Conservation (phyloP, 2,329 filamentous ascomycete genomes). For the Tolypocladium guangdongense region DNA sequence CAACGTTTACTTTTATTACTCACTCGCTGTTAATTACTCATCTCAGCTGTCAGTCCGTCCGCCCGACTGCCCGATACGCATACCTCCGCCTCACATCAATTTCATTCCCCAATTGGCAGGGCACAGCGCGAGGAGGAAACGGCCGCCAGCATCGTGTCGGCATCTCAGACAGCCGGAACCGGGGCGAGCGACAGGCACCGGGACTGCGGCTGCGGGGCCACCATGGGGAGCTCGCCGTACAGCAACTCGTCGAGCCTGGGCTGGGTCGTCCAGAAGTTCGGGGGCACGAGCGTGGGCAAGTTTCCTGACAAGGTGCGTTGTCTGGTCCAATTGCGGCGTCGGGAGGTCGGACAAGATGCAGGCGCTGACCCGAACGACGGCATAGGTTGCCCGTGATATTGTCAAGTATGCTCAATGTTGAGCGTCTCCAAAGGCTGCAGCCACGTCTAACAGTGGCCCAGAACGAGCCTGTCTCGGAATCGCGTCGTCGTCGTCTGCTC, state of each 20-base stretch:
- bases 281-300: conserved; percentile 91
- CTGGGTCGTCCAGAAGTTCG: conserved; percentile 93
- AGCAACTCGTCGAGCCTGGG: conserved; percentile 30
- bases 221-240: conserved; percentile 21
- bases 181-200: not conserved
- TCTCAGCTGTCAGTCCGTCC: not conserved
- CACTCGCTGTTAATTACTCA: not conserved
- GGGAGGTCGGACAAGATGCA: not conserved
- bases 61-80: not conserved
- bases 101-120: not conserved
- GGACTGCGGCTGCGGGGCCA: not conserved
- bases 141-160: not conserved
- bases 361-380: not conserved
- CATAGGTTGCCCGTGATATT: conserved; percentile 31
- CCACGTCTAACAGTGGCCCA: conserved; percentile 5
- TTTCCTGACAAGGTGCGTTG: conserved; percentile 58
- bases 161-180: not conserved
- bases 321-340: not conserved
- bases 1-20: not conserved
- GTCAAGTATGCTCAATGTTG: conserved; percentile 23
- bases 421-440: no score
- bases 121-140: not conserved
- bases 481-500: conserved; percentile 91
- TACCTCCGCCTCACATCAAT: not conserved
- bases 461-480: conserved; percentile 47